phyloP scores from a whole-genome alignment of 2,329 filamentous ascomycete species.

The Cytospora mali region DNA sequence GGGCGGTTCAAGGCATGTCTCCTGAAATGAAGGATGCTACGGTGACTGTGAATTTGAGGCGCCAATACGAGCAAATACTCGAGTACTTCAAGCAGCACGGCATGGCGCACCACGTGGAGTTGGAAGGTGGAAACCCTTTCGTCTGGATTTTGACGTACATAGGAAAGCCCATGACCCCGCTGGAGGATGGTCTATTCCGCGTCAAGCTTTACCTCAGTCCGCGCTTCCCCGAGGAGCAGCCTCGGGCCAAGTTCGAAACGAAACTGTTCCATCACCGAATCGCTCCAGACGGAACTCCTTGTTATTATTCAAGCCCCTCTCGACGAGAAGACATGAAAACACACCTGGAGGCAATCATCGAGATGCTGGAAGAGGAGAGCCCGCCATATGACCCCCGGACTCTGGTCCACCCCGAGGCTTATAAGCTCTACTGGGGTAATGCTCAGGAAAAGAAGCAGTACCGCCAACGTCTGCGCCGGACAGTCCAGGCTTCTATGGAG shows the following conservation, averaged over 20 bases:
- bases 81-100: slow-evolving; percentile 73
- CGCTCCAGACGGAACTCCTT: slow-evolving; percentile 76
- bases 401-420: slow-evolving; percentile 82
- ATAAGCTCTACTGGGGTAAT: slow-evolving; percentile 83
- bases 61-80: slow-evolving; percentile 82
- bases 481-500: slow-evolving; percentile 71
- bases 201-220: slow-evolving; percentile 81
- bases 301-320: slow-evolving; percentile 68
- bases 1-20: slow-evolving; percentile 69
- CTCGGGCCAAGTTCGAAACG: slow-evolving; percentile 79
- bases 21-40: slow-evolving; percentile 68
- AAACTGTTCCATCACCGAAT: slow-evolving; percentile 87
- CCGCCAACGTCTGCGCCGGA: slow-evolving; percentile 76
- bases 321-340: slow-evolving; percentile 75
- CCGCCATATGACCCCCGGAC: slow-evolving; percentile 90
- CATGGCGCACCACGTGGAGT: slow-evolving; percentile 72
- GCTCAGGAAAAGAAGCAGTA: slow-evolving; percentile 81
- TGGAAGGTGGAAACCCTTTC: slow-evolving; percentile 84
- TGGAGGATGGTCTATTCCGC: slow-evolving; percentile 87
- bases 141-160: slow-evolving; percentile 89
- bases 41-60: slow-evolving; percentile 78
- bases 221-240: slow-evolving; percentile 85
- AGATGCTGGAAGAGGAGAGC: slow-evolving; percentile 81
- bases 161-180: slow-evolving; percentile 86
- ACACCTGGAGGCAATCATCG: slow-evolving; percentile 83